Base-by-base conservation (phyloP, 2,329 filamentous ascomycete genomes). In the Fusarium mexicanum region DNA sequence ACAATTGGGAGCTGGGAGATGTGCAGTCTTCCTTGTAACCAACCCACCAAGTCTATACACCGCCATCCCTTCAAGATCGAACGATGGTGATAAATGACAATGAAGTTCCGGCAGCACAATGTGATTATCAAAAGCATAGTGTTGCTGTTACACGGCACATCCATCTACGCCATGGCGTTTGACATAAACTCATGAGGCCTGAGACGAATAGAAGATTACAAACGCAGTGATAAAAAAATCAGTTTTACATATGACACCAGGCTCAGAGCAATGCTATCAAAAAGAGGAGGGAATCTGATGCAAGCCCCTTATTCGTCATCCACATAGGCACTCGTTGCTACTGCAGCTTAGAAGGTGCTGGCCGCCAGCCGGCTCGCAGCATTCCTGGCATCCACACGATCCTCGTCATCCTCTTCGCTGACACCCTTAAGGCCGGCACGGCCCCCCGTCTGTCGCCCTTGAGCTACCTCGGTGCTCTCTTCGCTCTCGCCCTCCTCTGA, bases 341-440 rank as follows among this genome's bases (percentile, higher is more conserved):
- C 48, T 37, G 51, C 61, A 78, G 85, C 61, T 78, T 72, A 98
- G 83, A 98, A 98, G 24, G 96, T 98, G 86, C 95, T 98, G 76
- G 95, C 94, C 54, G 96, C 96, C 85, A 99, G 86, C 80, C 96
- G 90, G 84, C 94, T 98, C 41, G 96, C 96, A 61, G 96, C 96
- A 84, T 98, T 99, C 83, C 94, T 91, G 47, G 96, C 96, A 87
- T 99, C 96, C 68, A 99, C 91, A 62, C 95, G 90, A 83, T 99
- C 96, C 79, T 98, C 95, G 78, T 98, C 93, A 74, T 95, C 96
- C 79, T 97, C 94, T 79, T 96, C 93, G 70, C 88, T 86, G 55
- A 93, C 83, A 29, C 90, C 89, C 66, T 87, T 86, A 76, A 94
- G 81, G 72, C 87, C 66, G 61, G 86, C 85, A 53, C 85, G 79